Base-by-base conservation (phyloP, 228 moss, liverwort and hornwort species). In the Sphagnum fallax region DNA sequence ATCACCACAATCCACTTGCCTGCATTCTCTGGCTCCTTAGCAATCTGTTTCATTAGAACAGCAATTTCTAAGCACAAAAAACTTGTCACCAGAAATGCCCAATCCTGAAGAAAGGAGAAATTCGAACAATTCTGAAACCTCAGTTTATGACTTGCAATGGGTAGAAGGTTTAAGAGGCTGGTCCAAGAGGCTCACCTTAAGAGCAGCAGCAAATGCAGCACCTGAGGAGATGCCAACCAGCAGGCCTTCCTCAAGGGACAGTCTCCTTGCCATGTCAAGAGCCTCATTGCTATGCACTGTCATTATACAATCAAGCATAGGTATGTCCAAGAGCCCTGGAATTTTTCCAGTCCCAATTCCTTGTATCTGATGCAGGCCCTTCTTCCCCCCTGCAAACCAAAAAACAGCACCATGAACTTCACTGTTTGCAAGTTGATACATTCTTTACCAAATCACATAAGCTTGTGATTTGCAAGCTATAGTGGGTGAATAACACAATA, bases 341-440 rank as follows among this genome's bases (percentile, higher is more conserved):
- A 92, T 67, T 10, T 90, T 73, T 53, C 92, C 92, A 9, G 88
- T 79, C 71, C 92, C 90, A 32, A 82, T 84, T 12, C 90, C 92
- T 75, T 86, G 92, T 59, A 92, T 88, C 47, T 63, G 53, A 64
- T 92, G 92, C 47, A 86, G 81, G 50, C 81, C 92, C 51, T 86
- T 84, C 52, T 81, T 48, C 8, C 90, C 90, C 61, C 92, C 90
- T 91, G 83, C 76, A 83, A 49, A 65, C 32, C 55, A 8, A 55
- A 55, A 32, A 32, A 32, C 0, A 2, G 32, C 32, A 32, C 32
- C 32, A 32, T 32, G 32, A 32, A 32, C 32, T 32, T 32, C 32
- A 32, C 32, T 32, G 32, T 2, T 32, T 32, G 32, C 32, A 32
- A 32, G 32, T 32, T 32, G 32, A 3, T 32, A 32, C 32, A 32